Percentiles rank a stretch among this genome's conserved stretches.
These are phyloP conservation scores for Alternaria panax DNA, from an alignment of 2,329 filamentous ascomycete species.

Conservation along the genomic window DNA sequence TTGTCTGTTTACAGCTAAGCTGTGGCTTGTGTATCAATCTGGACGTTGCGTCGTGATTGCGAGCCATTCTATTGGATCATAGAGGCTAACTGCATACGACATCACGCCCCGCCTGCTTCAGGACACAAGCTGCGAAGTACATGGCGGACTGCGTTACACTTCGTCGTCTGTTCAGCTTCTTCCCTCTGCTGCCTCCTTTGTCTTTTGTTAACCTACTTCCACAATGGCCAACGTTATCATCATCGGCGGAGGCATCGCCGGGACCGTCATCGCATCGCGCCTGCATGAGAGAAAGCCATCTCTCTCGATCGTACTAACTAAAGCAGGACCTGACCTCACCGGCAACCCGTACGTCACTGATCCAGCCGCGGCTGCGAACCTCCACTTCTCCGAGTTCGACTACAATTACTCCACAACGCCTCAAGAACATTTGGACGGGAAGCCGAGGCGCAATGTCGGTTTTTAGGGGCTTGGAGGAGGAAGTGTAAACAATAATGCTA, in stretches of 20 bases:
- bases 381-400: constrained; percentile 41
- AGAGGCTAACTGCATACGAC: neutral
- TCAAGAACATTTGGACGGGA: constrained; percentile 38
- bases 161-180: neutral
- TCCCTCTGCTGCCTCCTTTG: neutral
- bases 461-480: constrained; percentile 39
- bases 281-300: constrained; percentile 28
- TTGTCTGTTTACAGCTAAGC: neutral
- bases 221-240: constrained; percentile 36
- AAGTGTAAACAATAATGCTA: constrained; percentile 37
- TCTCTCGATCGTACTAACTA: constrained; percentile 38
- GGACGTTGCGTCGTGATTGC: neutral
- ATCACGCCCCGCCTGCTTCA: neutral
- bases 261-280: constrained; percentile 38
- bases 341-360: constrained; percentile 21
- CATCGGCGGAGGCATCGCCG: constrained; percentile 27
- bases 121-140: neutral
- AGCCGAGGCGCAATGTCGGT: constrained; percentile 36
- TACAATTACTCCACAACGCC: constrained; percentile 44
- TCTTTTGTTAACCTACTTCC: neutral
- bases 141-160: neutral
- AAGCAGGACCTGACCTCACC: constrained; percentile 40
- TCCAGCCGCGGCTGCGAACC: constrained; percentile 27
- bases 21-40: neutral
- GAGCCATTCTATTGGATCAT: neutral